Conservation (phyloP, 2,329 filamentous ascomycete genomes). For the Diaporthe eres region DNA sequence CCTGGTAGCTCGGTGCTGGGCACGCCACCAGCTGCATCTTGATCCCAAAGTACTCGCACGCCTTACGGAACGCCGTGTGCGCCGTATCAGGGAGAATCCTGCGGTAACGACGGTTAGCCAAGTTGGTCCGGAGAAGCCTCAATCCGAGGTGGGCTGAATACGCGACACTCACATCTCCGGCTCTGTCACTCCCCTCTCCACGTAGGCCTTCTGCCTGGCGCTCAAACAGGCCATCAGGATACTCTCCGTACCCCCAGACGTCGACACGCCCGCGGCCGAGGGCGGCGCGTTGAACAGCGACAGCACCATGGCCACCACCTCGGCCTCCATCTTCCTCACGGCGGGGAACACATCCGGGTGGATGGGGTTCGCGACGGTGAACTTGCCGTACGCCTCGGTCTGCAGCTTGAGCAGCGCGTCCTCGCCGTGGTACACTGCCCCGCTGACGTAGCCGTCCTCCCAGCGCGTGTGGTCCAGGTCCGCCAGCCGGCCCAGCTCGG, state of each 20-base stretch:
- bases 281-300: conserved; percentile 89
- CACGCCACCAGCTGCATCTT: conserved; percentile 91
- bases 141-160: neutral
- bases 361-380: conserved; percentile 95
- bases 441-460: conserved; percentile 96
- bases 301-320: conserved; percentile 95
- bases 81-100: conserved; percentile 95
- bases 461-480: conserved; percentile 94
- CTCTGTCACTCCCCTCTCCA: conserved; percentile 88
- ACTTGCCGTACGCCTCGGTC: conserved; percentile 92
- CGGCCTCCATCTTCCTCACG: conserved; percentile 98
- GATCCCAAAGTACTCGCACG: conserved; percentile 95
- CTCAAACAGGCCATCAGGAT: conserved; percentile 96
- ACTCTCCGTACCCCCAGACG: conserved; percentile 93
- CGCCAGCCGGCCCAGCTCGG: conserved; percentile 83
- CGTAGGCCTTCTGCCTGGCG: conserved; percentile 89
- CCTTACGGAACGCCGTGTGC: conserved; percentile 97
- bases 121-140: neutral
- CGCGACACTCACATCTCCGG: conserved; percentile 85
- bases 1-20: conserved; percentile 87
- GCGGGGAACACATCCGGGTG: conserved; percentile 99
- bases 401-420: conserved; percentile 85
- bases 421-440: conserved; percentile 96
- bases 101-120: conserved; percentile 41
- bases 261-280: conserved; percentile 89